Evolutionary conservation across 768 basidiomycete genomes (phyloP), one percentile per base, ranked within the genome.

Genomic region (Floccularia luteovirens): DNA sequence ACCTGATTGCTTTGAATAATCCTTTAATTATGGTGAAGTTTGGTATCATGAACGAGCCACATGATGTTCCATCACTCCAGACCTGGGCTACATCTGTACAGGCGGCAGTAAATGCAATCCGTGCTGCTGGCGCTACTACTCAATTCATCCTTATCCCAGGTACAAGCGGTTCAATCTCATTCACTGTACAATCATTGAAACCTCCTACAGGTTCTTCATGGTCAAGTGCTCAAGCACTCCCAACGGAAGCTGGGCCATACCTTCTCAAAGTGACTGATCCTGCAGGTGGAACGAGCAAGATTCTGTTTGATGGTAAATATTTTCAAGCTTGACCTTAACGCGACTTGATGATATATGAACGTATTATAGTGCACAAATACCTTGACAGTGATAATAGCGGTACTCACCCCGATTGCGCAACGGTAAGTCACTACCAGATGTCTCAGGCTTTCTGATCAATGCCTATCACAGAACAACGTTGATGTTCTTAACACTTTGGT

Each of bases 131-230:
- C 20, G 78, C 78, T 1, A 74, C 63, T 0, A 56, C 63, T 6
- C 75, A 80, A 43, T 58, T 63, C n/a, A 73, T 80, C 45, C 66
- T 77, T 16, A 59, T 79, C 31, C 74, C 78, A 1, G 79, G 77
- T 25, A 62, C 58, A 44, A 34, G 7, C 8, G 50, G 62, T 5
- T 39, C 16, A 3, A 6, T 37, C 21, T 24, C 10, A 37, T 22
- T 25, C 23, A 8, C 10, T 25, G 7, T 11, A 13, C 6, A 13
- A 12, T 8, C 12, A 13, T 25, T 12, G 37, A 38, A 25, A 31
- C 37, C 4, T 30, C 27, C 16, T 30, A n/a, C n/a, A 57, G 54
- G 58, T 22, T 56, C 56, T 24, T 56, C 50, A 12, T 59, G 53
- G 52, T 54, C 57, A 1, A 53, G 55, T 31, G 54, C 57, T 5